Conservation (phyloP, 768 basidiomycete species). For the Polyporus arcularius region DNA sequence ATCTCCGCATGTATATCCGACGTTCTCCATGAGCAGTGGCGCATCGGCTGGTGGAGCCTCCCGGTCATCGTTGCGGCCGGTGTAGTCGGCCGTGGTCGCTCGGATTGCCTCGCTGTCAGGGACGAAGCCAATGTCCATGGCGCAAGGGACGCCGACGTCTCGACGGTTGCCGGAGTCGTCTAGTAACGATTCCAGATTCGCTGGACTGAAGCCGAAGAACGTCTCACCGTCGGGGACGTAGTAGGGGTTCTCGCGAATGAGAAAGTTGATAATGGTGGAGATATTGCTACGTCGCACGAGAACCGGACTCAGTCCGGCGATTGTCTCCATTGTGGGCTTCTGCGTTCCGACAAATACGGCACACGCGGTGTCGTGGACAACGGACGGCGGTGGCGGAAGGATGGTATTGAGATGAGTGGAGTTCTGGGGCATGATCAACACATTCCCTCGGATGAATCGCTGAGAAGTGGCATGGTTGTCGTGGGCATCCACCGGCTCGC, state of each 20-base stretch:
- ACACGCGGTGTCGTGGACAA: not conserved
- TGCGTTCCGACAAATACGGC: not conserved
- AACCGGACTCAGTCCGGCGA: not conserved
- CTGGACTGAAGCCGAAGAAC: not conserved
- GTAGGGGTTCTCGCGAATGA: not conserved
- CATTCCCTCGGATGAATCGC: not conserved
- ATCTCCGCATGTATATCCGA: not conserved
- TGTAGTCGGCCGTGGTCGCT: not conserved
- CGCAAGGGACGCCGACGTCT: not conserved
- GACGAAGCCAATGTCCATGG: not conserved
- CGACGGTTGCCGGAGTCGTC: not conserved
- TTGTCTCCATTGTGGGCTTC: not conserved
- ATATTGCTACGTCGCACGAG: not conserved
- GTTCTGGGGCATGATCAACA: not conserved
- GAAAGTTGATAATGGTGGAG: not conserved
- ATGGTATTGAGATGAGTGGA: not conserved
- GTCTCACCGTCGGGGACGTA: not conserved
- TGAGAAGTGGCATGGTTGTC: not conserved
- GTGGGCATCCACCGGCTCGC: too few species aligned
- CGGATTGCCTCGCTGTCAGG: not conserved
- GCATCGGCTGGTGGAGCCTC: not conserved
- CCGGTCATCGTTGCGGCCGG: not conserved
- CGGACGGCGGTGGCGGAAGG: not conserved
- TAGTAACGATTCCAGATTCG: not conserved
- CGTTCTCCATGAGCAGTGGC: not conserved